Conservation (phyloP, 1,139 yeast genomes). For the Yueomyces sp. region DNA sequence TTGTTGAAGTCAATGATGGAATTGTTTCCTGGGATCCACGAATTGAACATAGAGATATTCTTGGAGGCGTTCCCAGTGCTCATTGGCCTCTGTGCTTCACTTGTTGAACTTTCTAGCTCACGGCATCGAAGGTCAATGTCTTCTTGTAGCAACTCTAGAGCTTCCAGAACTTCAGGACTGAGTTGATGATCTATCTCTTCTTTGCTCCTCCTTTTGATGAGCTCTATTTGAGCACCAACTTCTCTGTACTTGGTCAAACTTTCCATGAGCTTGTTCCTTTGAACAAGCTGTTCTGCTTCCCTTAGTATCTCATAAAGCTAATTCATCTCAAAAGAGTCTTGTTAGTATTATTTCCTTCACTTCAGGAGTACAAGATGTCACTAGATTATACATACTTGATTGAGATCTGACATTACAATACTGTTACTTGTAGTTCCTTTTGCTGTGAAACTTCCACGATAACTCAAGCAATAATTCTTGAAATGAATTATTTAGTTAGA, state of each 20-base stretch:
- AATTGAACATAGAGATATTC: constrained; percentile 1
- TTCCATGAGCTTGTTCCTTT: constrained; percentile 9
- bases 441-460: too few species aligned
- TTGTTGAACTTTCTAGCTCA: constrained; percentile 8
- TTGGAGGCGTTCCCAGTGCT: background rate
- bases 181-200: constrained; percentile 3
- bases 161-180: constrained; percentile 8
- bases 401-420: background rate
- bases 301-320: constrained; percentile 15
- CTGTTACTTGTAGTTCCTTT: too few species aligned
- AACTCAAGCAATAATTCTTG: too few species aligned
- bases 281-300: constrained; percentile 15
- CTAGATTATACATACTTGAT: background rate
- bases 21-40: constrained; percentile 5
- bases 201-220: constrained; percentile 1
- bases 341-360: too few species aligned
- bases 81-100: background rate
- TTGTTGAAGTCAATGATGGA: constrained; percentile 2
- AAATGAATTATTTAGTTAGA: too few species aligned
- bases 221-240: constrained; percentile 6
- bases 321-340: too few species aligned
- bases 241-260: constrained; percentile 10
- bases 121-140: constrained; percentile 8
- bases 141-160: constrained; percentile 11
- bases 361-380: background rate